phyloP scores from a whole-genome alignment of 2,329 filamentous ascomycete genomes.

The Fusarium setosum region DNA sequence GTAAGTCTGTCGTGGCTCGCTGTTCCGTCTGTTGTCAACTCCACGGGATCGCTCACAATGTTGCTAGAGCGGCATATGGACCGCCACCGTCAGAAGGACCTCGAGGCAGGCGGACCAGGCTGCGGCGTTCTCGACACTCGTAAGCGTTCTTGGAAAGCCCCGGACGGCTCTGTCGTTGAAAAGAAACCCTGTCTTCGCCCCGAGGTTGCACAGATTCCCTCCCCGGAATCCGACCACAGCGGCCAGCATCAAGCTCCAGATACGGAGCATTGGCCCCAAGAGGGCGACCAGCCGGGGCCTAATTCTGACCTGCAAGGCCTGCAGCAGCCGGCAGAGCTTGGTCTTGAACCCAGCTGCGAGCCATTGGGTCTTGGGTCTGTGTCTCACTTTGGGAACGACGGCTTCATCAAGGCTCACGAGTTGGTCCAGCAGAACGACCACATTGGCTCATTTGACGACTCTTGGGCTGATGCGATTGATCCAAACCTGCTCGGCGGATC shows the following conservation, averaged over 20 bases:
- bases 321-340: background rate
- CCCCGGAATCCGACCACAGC: conserved; percentile 7
- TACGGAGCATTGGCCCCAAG: background rate
- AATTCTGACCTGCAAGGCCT: background rate
- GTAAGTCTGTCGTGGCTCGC: conserved; percentile 29
- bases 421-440: background rate
- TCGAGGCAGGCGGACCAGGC: conserved; percentile 64
- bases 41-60: background rate
- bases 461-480: conserved; percentile 23
- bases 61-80: conserved; percentile 67
- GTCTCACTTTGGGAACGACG: background rate
- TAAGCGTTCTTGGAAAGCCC: conserved; percentile 66
- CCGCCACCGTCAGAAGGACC: conserved; percentile 64
- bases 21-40: background rate
- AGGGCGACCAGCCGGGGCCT: background rate
- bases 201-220: conserved; percentile 14
- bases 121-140: conserved; percentile 63
- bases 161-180: conserved; percentile 63
- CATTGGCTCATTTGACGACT: background rate
- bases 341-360: conserved; percentile 2
- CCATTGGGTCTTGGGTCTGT: background rate
- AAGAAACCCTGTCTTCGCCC: conserved; percentile 43
- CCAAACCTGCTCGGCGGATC: conserved; percentile 12
- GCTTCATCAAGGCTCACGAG: background rate
- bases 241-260: conserved; percentile 4